A percentile compares a stretch with the other conserved stretches of the same genome.
These are phyloP conservation scores for Medicago lupulina DNA, from an alignment of 306 rosid species.

Conservation along the genomic window DNA sequence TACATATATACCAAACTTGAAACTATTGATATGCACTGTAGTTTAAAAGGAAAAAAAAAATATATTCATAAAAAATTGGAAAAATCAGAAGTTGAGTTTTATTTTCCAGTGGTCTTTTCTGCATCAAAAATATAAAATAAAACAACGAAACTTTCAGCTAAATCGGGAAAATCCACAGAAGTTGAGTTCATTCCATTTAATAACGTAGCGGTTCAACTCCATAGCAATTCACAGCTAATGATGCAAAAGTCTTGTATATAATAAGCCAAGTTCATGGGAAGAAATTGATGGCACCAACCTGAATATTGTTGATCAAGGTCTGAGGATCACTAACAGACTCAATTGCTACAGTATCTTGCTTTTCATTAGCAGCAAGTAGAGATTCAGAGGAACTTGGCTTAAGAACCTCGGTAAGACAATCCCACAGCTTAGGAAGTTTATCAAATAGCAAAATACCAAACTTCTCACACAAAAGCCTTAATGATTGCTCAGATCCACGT, in stretches of 20 bases:
- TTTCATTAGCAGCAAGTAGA: conserved; percentile 49
- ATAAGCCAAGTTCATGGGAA: conserved; percentile 24
- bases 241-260: conserved; percentile 16
- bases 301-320: conserved; percentile 88
- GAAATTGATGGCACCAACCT: conserved; percentile 61
- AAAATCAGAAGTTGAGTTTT: conserved; percentile 6
- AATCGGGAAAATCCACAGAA: no score
- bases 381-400: conserved; percentile 62
- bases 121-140: not conserved
- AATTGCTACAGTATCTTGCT: conserved; percentile 45
- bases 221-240: conserved; percentile 16
- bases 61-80: not conserved
- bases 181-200: conserved; percentile 2
- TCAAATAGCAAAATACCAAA: conserved; percentile 79
- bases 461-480: conserved; percentile 84
- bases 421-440: conserved; percentile 96
- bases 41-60: not conserved
- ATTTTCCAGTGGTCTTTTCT: conserved; percentile 14
- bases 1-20: conserved; percentile 2
- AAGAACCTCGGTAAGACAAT: conserved; percentile 93
- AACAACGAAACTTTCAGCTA: not conserved
- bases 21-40: conserved; percentile 14
- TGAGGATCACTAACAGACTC: conserved; percentile 83
- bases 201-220: not conserved
- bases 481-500: conserved; percentile 90